These are phyloP conservation scores for Cerrena zonata DNA, from an alignment of 1,284 basidiomycete species.

Conservation along the genomic window DNA sequence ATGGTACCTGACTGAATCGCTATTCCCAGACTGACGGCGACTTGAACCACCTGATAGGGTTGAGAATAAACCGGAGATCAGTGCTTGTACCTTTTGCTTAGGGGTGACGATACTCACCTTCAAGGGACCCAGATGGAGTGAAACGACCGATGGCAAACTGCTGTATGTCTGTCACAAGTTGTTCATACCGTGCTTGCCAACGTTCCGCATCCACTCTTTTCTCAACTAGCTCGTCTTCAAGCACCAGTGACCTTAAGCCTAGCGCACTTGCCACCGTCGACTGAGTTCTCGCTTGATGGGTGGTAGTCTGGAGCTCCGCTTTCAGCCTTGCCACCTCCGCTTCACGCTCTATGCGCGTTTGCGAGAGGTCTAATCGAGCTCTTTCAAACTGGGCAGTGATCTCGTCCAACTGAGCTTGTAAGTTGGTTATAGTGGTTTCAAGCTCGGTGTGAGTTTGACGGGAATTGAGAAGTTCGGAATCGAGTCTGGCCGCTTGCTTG, in stretches of 20 bases:
- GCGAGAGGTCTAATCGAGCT: neutral
- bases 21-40: too few species aligned
- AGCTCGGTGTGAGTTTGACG: neutral
- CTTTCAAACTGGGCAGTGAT: neutral
- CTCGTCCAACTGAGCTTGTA: neutral
- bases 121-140: too few species aligned
- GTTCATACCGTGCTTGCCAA: neutral
- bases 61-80: too few species aligned
- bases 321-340: neutral
- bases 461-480: neutral
- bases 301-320: neutral
- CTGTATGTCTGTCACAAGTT: neutral
- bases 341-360: neutral
- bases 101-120: too few species aligned
- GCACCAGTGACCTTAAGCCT: neutral
- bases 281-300: neutral
- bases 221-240: neutral
- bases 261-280: neutral
- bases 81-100: too few species aligned
- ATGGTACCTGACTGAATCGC: too few species aligned
- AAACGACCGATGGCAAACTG: too few species aligned
- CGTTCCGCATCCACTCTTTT: neutral
- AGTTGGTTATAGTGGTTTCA: neutral
- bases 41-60: too few species aligned
- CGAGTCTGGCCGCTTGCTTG: neutral